A percentile compares a stretch with the other conserved stretches of the same genome.
phyloP scores from a whole-genome alignment of 768 basidiomycete species.

The Daedaleopsis sinensis region DNA sequence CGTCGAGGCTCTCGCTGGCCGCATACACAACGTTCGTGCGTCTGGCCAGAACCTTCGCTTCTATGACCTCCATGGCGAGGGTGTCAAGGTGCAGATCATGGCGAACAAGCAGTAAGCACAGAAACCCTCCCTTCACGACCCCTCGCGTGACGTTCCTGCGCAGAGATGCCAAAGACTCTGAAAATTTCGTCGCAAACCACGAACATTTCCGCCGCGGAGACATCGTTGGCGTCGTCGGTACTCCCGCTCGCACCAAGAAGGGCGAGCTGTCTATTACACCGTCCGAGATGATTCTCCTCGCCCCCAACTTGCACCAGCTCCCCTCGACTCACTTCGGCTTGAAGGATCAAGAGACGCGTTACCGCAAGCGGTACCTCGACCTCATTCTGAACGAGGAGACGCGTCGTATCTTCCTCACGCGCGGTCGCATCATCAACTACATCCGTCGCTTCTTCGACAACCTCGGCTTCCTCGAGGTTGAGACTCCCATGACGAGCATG shows the following conservation, averaged over 20 bases:
- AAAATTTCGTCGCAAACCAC: constrained; percentile 71
- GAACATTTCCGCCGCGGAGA: constrained; percentile 93
- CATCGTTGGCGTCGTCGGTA: constrained; percentile 90
- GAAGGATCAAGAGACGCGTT: constrained; percentile 96
- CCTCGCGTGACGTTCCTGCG: background rate
- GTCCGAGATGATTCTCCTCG: constrained; percentile 79
- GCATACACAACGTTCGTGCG: constrained; percentile 88
- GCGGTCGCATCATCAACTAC: constrained; percentile 90
- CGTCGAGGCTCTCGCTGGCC: constrained; percentile 77
- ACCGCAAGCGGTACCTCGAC: constrained; percentile 98
- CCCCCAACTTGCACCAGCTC: constrained; percentile 95
- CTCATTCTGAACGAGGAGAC: constrained; percentile 92
- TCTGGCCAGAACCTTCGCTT: constrained; percentile 86
- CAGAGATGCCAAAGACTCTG: constrained; percentile 67
- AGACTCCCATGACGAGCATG: constrained; percentile 97
- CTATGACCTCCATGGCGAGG: constrained; percentile 94
- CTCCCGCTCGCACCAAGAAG: constrained; percentile 90
- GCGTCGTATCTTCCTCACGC: constrained; percentile 87
- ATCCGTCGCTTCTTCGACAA: constrained; percentile 87
- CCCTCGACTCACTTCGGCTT: constrained; percentile 92
- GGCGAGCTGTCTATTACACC: constrained; percentile 93
- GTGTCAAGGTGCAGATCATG: constrained; percentile 93
- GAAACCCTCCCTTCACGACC: background rate
- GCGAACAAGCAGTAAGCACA: constrained; percentile 76
- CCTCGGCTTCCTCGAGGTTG: constrained; percentile 96